phyloP scores from a whole-genome alignment of 257 asterid genomes.

The Paraleonurus japonicus region DNA sequence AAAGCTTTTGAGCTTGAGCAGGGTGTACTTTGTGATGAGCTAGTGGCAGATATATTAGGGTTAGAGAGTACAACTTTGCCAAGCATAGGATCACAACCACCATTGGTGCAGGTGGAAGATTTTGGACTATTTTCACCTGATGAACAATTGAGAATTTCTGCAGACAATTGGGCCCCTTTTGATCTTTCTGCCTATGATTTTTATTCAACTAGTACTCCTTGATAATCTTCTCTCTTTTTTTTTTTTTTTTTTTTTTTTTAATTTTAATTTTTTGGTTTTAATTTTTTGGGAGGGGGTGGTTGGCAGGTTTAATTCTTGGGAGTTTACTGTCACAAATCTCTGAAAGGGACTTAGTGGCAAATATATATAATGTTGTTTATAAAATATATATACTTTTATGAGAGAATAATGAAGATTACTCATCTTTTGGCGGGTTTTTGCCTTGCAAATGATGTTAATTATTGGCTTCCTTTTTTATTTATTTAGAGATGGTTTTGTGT shows the following conservation, averaged over 20 bases:
- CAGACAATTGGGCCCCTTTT: conserved; percentile 57
- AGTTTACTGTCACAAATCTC: conserved; percentile 34
- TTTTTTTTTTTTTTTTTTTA: background rate
- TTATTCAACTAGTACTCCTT: conserved; percentile 42
- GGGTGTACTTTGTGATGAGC: conserved; percentile 41
- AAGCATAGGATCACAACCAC: conserved; percentile 33
- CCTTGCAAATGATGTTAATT: background rate
- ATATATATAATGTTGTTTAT: conserved; percentile 27
- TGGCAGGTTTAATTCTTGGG: conserved; percentile 29
- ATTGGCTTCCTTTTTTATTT: background rate
- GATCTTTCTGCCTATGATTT: conserved; percentile 57
- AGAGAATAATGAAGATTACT: conserved; percentile 34
- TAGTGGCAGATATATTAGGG: conserved; percentile 35
- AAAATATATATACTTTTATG: conserved; percentile 21
- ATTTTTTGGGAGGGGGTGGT: conserved; percentile 4
- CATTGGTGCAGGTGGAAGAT: conserved; percentile 51
- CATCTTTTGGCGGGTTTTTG: background rate
- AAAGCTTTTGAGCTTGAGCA: conserved; percentile 44
- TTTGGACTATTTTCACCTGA: conserved; percentile 47
- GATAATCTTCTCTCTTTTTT: too few relatives aligned
- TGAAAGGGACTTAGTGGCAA: conserved; percentile 29
- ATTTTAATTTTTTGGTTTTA: too few relatives aligned
- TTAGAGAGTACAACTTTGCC: conserved; percentile 40
- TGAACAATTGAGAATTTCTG: conserved; percentile 39
- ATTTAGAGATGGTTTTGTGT: too few relatives aligned